Conservation (phyloP, 768 basidiomycete species). For the Calocybe indica region DNA sequence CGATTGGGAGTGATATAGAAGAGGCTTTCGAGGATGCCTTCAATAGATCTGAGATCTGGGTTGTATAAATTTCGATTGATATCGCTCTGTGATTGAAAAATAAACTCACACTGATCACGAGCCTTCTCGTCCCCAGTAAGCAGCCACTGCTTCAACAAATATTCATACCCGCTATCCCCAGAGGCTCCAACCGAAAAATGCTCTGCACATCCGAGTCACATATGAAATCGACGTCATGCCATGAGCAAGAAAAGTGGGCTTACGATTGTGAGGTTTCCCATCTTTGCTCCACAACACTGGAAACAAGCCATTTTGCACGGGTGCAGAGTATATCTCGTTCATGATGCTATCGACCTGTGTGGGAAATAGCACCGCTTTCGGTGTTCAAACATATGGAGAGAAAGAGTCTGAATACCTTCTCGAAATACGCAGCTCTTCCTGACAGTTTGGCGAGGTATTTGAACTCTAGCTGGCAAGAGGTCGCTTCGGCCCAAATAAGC, state of each 20-base stretch:
- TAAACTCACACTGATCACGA: constrained; percentile 45
- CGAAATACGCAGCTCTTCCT: constrained; percentile 47
- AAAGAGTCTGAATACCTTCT: constrained; percentile 12
- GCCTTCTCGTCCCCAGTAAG: constrained; percentile 42
- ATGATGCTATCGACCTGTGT: constrained; percentile 30
- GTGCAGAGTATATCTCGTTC: constrained; percentile 26
- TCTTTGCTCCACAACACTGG: constrained; percentile 23
- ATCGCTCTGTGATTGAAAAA: background rate
- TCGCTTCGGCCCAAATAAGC: constrained; percentile 31
- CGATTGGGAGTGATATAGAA: constrained; percentile 53
- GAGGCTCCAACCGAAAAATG: constrained; percentile 49
- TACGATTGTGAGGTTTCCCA: constrained; percentile 20
- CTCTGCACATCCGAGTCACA: constrained; percentile 14
- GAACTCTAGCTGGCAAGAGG: constrained; percentile 67
- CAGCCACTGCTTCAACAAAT: constrained; percentile 61
- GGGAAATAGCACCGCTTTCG: too few species aligned
- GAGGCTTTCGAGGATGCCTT: constrained; percentile 50
- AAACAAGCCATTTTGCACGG: constrained; percentile 27
- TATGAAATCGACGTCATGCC: background rate
- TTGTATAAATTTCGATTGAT: background rate
- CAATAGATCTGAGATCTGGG: constrained; percentile 44
- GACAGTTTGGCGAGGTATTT: constrained; percentile 70
- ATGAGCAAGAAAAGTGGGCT: constrained; percentile 1
- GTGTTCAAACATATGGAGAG: background rate
- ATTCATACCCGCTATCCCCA: constrained; percentile 64